Evolutionary conservation across 352 stramenopile species (phyloP), one percentile per base, ranked within the genome.

Genomic region (Pythium aristosporum): DNA sequence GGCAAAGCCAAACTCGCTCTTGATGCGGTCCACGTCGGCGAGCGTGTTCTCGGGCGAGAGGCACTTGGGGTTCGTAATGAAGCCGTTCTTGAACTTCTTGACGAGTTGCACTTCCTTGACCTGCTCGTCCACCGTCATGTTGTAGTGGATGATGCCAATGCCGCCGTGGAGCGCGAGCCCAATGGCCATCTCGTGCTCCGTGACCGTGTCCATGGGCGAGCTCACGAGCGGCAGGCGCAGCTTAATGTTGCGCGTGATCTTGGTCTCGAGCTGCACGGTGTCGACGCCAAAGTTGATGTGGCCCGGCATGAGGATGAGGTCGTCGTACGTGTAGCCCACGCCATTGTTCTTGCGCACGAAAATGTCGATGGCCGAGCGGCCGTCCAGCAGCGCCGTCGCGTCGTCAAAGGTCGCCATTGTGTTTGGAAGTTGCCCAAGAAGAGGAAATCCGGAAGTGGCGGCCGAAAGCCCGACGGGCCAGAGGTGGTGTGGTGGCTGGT

Each of bases 131-230:
- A 98, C 75, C 30, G 86, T 97, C 85, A 99, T 98, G 90, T 99
- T 99, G 79, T 99, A 99, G 82, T 99, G 98, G 70, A 99, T 99
- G 69, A 99, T 98, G 34, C 98, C 98, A 64, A 99, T 99, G 37
- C 96, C 94, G 43, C 98, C 98, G 79, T 99, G 96, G 39, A 99
- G 82, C 8, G 98, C 98, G 96, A 99, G 99, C 57, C 90, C 89
- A 65, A 99, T 99, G 50, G 98, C 98, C 97, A 99, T 99, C 50
- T 96, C 87, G 73, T 98, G 86, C 82, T 99, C 98, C 53, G 98
- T 99, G 18, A 99, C 98, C 49, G 98, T 99, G 84, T 99, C 98
- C 98, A 99, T 99, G 25, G 98, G 98, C 58, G 96, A 99, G 18
- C 88, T 98, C 30, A 99, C 94, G 32, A 99, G 93, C 25, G 97